phyloP scores from a whole-genome alignment of 768 basidiomycete species.

The Lactifluus hygrophoroides region DNA sequence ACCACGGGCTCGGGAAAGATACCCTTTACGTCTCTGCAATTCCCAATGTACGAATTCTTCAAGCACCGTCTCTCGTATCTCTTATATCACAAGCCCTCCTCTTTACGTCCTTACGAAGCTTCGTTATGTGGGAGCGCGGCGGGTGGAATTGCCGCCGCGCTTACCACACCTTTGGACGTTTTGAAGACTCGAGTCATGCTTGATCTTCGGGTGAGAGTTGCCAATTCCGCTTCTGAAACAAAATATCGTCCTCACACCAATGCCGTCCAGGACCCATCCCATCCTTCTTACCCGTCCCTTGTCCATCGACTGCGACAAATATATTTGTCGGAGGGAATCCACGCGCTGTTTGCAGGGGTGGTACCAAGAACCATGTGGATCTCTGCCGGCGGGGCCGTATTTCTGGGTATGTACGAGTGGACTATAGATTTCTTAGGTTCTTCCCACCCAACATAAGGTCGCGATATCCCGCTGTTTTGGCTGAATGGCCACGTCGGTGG shows the following conservation, averaged over 20 bases:
- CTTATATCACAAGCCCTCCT: slow-evolving; percentile 39
- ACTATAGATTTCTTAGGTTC: slow-evolving; percentile 13
- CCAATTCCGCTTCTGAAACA: background rate
- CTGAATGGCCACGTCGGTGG: background rate
- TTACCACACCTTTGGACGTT: slow-evolving; percentile 94
- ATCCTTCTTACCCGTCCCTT: slow-evolving; percentile 47
- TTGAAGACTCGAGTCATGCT: slow-evolving; percentile 97
- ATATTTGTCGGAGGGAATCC: slow-evolving; percentile 57
- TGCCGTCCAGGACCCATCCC: slow-evolving; percentile 41
- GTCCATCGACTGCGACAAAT: slow-evolving; percentile 53
- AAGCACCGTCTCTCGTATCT: slow-evolving; percentile 56
- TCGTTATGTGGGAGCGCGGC: slow-evolving; percentile 87
- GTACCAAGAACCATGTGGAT: slow-evolving; percentile 95
- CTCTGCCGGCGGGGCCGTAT: slow-evolving; percentile 92
- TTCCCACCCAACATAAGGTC: slow-evolving; percentile 2
- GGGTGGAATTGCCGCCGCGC: slow-evolving; percentile 80
- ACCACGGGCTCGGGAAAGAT: slow-evolving; percentile 43
- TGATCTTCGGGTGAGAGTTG: slow-evolving; percentile 58
- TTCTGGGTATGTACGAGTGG: slow-evolving; percentile 95
- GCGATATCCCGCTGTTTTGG: background rate
- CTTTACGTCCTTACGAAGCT: slow-evolving; percentile 61
- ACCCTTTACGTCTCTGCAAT: slow-evolving; percentile 93
- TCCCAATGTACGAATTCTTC: slow-evolving; percentile 88
- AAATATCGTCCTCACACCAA: background rate
- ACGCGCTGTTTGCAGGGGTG: slow-evolving; percentile 77